Evolutionary conservation across 305 asterid species (phyloP), one percentile per base, ranked within the genome.

Genomic region (Plantago lanceolata): DNA sequence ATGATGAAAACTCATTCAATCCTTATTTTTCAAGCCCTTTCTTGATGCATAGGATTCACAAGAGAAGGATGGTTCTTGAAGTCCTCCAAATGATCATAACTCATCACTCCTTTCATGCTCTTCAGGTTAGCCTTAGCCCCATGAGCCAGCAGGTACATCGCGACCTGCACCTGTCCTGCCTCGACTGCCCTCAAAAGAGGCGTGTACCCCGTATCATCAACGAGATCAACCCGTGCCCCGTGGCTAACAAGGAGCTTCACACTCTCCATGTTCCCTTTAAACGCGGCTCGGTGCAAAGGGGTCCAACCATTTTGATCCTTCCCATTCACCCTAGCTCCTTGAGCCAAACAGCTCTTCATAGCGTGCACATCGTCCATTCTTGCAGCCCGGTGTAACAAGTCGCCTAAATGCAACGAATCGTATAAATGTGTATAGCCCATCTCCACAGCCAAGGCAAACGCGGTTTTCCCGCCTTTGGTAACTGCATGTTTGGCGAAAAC

Each of bases 271-370:
- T 75, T 59, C 56, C 94, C 96, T 68, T 85, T 89, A 48, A 81
- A 87, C 0, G 86, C 81, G 0, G 95, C 94, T 49, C 95, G 73
- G n/a, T 89, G 95, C 76, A 89, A 61, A 16, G 94, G 83, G 0
- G 79, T 83, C 96, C 95, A 89, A 1, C 95, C 96, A 35, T 86
- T 86, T 49, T 86, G 94, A 72, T 89, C 95, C 49, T 60, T 65
- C 1, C 84, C 86, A 13, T 85, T 77, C 31, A 80, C 84, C 31
- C 76, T 71, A 2, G 88, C 88, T 33, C 95, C 94, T 33, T 76
- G 75, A 3, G 75, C 80, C 35, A 89, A 19, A 43, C 83, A 80
- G 7, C 75, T 77, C 76, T 76, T 77, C 65, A 85, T 79, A 12
- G 70, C 20, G 55, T 71, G 78, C 35, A 77, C 78, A 20, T 83